Percentiles rank a stretch among this genome's conserved stretches.
phyloP scores from a whole-genome alignment of 225 moss, liverwort and hornwort species.

The Polytrichum formosum region DNA sequence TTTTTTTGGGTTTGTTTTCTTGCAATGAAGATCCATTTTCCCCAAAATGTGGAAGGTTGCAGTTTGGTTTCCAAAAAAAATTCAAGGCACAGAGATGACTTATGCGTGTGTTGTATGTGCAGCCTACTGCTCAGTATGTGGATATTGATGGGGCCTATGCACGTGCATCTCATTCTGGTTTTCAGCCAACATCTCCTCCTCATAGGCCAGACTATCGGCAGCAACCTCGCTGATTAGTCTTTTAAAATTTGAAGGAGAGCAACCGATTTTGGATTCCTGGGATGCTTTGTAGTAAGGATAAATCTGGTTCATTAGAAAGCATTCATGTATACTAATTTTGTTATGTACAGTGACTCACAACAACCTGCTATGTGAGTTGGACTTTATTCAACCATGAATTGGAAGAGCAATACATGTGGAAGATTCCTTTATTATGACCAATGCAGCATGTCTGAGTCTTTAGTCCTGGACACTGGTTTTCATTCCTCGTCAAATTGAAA shows the following conservation, averaged over 20 bases:
- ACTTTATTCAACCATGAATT: not conserved
- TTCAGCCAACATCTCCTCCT: constrained; percentile 71
- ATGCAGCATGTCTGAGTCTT: no score
- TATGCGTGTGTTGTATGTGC: constrained; percentile 5
- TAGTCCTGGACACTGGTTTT: no score
- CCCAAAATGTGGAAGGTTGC: not conserved
- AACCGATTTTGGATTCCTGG: not conserved
- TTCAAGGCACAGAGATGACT: not conserved
- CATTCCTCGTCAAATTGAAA: not conserved
- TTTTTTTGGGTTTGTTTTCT: not conserved
- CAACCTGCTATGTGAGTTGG: not conserved
- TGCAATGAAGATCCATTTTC: no score
- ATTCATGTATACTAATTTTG: not conserved
- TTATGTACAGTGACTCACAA: not conserved
- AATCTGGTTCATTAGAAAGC: not conserved
- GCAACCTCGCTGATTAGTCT: constrained; percentile 43
- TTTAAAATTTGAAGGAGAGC: not conserved
- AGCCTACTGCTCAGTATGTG: constrained; percentile 67
- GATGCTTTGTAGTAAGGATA: not conserved
- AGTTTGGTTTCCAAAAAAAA: not conserved
- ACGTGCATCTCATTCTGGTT: constrained; percentile 64
- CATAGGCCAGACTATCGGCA: constrained; percentile 78
- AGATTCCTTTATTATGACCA: not conserved
- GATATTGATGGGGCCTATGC: constrained; percentile 77
- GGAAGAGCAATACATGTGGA: not conserved